Evolutionary conservation across 352 stramenopile genomes (phyloP), one percentile per base, ranked within the genome.

Genomic region (Lagenidium giganteum): DNA sequence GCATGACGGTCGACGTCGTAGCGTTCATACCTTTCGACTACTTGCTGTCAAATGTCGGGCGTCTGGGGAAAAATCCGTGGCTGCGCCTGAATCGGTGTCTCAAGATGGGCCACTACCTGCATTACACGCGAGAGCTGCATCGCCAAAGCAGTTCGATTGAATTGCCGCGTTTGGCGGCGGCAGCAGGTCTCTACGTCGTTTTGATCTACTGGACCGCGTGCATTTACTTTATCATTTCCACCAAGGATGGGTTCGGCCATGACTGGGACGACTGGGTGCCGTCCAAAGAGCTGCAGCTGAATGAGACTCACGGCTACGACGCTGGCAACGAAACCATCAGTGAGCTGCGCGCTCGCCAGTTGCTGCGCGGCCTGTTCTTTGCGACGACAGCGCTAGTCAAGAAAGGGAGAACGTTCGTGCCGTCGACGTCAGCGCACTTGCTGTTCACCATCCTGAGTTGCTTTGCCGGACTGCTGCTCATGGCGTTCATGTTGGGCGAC

Each of bases 61-160:
- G 74, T 74, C 22, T 47, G 44, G 17, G 22, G 26, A 29, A 23
- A 44, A 11, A 25, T 28, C 34, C 56, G 25, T 74, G 50, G 50
- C 25, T 74, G 12, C 40, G 51, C 6, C 42, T 78, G 18, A 24
- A 61, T 14, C 60, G 47, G 3, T 77, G 63, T 32, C 29, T 62
- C 31, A 77, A 78, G 32, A 63, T 68, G 21, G 28, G 61, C 37
- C 71, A 78, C 50, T 43, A 73, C 2, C 47, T 63, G 5, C 65
- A 43, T 26, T 77, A 77, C 34, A 47, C 78, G 47, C 54, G 64
- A 17, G 70, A 80, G 44, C 42, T 75, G 14, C 67, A 79, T 43
- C 64, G 70, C 3, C 55, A 61, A 7, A 77, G 57, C 23, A 52
- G 76, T 21, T 47, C 47, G 13, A 34, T 34, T 26, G 38, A 45